Evolutionary conservation across 768 basidiomycete genomes (phyloP).

Genomic region (Termitomyces sp.): DNA sequence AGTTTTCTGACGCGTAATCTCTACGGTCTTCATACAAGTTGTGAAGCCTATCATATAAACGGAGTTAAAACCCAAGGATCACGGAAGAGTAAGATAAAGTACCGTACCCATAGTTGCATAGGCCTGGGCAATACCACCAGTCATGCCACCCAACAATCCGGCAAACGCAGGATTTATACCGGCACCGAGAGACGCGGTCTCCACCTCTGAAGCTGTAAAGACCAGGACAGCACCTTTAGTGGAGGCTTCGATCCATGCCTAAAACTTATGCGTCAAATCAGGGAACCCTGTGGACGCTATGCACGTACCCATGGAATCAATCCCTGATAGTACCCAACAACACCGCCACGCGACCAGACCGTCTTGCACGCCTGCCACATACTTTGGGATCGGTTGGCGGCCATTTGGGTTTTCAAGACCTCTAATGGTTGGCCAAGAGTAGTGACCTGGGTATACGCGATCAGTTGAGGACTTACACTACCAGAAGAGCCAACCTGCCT

Average conservation of each 20-base stretch:
- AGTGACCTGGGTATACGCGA: conserved; percentile 61
- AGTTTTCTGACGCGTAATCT: conserved; percentile 95
- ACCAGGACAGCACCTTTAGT: conserved; percentile 96
- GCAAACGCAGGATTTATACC: conserved; percentile 78
- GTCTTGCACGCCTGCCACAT: conserved; percentile 82
- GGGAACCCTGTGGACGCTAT: conserved; percentile 1
- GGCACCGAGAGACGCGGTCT: conserved; percentile 54
- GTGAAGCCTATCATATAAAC: conserved; percentile 67
- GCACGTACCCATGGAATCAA: conserved; percentile 91
- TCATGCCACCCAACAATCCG: conserved; percentile 95
- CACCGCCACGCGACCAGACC: conserved; percentile 90
- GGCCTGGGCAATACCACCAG: conserved; percentile 94
- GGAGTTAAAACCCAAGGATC: not conserved
- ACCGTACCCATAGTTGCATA: conserved; percentile 99
- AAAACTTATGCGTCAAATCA: conserved; percentile 2
- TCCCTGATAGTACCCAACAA: conserved; percentile 92
- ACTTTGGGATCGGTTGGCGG: conserved; percentile 87
- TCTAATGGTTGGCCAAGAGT: conserved; percentile 97
- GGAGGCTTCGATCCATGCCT: conserved; percentile 99
- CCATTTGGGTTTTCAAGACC: conserved; percentile 99
- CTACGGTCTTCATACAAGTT: conserved; percentile 99
- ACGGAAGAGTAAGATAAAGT: conserved; percentile 10
- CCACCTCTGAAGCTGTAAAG: conserved; percentile 95
- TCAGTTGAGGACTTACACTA: not conserved
- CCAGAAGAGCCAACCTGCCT: conserved; percentile 46